These are phyloP conservation scores for Brassica balearica DNA, from an alignment of 441 rosid species.

Conservation along the genomic window DNA sequence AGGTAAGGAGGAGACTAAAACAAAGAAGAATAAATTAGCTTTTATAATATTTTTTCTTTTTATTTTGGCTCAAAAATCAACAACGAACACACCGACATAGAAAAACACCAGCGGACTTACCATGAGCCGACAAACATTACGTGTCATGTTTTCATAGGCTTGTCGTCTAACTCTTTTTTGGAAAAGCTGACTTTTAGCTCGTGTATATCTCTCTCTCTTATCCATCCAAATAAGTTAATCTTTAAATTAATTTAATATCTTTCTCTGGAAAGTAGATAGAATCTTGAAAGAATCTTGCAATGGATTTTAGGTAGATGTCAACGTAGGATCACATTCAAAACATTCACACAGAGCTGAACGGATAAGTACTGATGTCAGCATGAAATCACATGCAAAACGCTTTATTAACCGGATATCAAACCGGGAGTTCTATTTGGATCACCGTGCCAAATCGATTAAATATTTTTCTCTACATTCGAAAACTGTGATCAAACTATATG, in stretches of 20 bases:
- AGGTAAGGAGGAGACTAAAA: neutral
- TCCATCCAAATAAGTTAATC: constrained; percentile 14
- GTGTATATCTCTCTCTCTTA: constrained; percentile 21
- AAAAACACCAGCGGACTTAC: no score
- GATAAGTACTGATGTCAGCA: constrained; percentile 28
- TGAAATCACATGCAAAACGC: neutral
- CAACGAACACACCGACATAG: constrained; percentile 59
- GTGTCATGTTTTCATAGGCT: constrained; percentile 1
- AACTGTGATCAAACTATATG: neutral
- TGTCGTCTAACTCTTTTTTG: neutral
- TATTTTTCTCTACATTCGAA: neutral
- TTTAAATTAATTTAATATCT: neutral
- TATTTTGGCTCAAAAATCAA: constrained; percentile 38
- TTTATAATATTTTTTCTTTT: neutral
- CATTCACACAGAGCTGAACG: neutral
- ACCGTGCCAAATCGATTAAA: neutral
- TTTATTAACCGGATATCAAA: neutral
- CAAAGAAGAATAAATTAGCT: constrained; percentile 13
- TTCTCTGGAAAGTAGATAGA: constrained; percentile 10
- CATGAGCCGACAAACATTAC: constrained; percentile 32
- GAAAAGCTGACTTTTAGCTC: constrained; percentile 24
- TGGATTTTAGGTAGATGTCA: constrained; percentile 10
- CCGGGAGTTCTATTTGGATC: neutral
- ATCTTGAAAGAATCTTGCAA: constrained; percentile 11
- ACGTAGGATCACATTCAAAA: neutral